A percentile compares a stretch with the other conserved stretches of the same genome.
Evolutionary conservation across 1,284 basidiomycete genomes (phyloP).

Genomic region (Naganishia liquefaciens): DNA sequence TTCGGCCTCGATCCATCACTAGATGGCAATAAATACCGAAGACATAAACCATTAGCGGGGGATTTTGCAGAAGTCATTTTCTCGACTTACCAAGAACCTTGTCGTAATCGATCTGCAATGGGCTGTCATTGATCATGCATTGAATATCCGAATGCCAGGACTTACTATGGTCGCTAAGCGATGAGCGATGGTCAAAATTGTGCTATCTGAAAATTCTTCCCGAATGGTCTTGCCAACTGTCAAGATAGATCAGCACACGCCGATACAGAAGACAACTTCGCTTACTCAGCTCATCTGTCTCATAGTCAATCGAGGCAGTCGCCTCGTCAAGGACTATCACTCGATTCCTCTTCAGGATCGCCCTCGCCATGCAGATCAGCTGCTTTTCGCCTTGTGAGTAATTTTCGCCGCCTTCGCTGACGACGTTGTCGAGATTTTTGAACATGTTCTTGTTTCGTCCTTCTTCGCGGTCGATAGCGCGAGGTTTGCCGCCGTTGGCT

Average conservation of each 20-base stretch:
- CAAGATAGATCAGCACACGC: slow-evolving; percentile 29
- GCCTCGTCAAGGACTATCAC: slow-evolving; percentile 81
- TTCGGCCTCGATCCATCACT: slow-evolving; percentile 60
- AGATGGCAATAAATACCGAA: neutral
- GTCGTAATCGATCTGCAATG: slow-evolving; percentile 73
- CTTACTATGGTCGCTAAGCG: slow-evolving; percentile 65
- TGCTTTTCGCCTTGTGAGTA: slow-evolving; percentile 88
- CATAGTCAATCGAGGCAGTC: slow-evolving; percentile 72
- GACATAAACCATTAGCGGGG: neutral
- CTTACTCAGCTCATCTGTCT: slow-evolving; percentile 59
- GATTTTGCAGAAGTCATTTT: neutral
- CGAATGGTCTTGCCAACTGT: slow-evolving; percentile 53
- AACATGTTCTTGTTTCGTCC: slow-evolving; percentile 79
- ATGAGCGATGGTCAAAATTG: slow-evolving; percentile 64
- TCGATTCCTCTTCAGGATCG: slow-evolving; percentile 72
- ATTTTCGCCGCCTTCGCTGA: slow-evolving; percentile 74
- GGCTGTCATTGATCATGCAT: slow-evolving; percentile 7
- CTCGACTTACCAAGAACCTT: slow-evolving; percentile 59
- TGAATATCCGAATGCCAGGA: slow-evolving; percentile 22
- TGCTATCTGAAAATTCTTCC: slow-evolving; percentile 62
- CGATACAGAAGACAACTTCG: slow-evolving; percentile 24
- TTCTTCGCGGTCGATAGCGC: slow-evolving; percentile 59
- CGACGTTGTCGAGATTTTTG: slow-evolving; percentile 76
- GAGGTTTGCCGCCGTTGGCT: slow-evolving; percentile 21
- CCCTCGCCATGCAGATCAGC: slow-evolving; percentile 76